These are phyloP conservation scores for Eimeria tenella DNA, from an alignment of 169 alveolate genomes.

Conservation along the genomic window DNA sequence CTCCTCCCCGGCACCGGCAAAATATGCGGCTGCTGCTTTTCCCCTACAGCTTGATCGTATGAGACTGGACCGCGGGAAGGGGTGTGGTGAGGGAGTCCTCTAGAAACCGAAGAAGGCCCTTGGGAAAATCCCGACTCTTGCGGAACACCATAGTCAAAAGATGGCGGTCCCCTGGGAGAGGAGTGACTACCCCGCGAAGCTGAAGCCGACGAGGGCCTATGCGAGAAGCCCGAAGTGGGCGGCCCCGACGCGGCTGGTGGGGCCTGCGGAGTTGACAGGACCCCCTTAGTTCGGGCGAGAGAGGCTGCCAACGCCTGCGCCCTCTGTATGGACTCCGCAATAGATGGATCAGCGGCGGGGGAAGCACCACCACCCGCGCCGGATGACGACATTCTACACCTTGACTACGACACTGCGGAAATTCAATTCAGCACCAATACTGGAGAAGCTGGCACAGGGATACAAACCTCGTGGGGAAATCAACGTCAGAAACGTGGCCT, in stretches of 20 bases:
- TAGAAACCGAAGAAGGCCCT: constrained; percentile 11
- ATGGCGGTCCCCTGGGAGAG: constrained; percentile 49
- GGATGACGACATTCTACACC: constrained; percentile 41
- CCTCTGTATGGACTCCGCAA: constrained; percentile 66
- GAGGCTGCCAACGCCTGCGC: constrained; percentile 72
- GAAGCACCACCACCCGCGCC: constrained; percentile 47
- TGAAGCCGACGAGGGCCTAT: constrained; percentile 58
- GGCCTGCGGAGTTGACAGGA: constrained; percentile 39
- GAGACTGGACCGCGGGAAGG: constrained; percentile 2
- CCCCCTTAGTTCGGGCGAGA: constrained; percentile 64
- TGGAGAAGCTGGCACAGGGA: too few relatives aligned
- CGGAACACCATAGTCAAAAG: constrained; percentile 64
- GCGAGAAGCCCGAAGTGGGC: constrained; percentile 41
- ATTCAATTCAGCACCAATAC: too few relatives aligned
- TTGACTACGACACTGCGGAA: too few relatives aligned
- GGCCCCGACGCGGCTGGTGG: constrained; percentile 46
- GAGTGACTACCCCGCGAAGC: constrained; percentile 45
- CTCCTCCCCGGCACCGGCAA: constrained; percentile 53
- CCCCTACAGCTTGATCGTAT: constrained; percentile 39
- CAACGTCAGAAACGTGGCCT: too few relatives aligned
- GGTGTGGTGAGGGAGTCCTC: constrained; percentile 29
- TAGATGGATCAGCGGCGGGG: constrained; percentile 65
- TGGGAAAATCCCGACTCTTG: constrained; percentile 43
- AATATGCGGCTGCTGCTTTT: constrained; percentile 53
- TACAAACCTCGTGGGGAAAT: too few relatives aligned